phyloP scores from a whole-genome alignment of 1,284 basidiomycete genomes.

The Dichomitus squalens region DNA sequence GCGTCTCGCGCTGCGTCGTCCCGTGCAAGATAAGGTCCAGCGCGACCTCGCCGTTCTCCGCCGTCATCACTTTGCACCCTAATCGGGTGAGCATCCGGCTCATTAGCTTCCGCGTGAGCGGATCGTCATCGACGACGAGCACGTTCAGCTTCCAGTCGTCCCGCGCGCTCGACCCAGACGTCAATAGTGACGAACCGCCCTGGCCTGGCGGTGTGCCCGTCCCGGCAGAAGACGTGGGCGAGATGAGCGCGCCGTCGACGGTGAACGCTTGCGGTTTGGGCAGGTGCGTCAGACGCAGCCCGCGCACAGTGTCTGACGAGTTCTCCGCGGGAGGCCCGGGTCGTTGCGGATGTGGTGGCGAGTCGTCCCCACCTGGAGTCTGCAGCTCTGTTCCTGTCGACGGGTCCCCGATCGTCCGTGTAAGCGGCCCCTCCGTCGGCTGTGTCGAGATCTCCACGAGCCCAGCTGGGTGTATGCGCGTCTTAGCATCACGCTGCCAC shows the following conservation, averaged over 20 bases:
- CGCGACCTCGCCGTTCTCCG: conserved; percentile 88
- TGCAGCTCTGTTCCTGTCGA: conserved; percentile 44
- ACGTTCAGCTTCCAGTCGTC: conserved; percentile 55
- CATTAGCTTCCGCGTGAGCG: conserved; percentile 83
- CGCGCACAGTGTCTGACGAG: conserved; percentile 22
- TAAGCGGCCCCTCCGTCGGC: conserved; percentile 44
- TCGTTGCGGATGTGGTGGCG: conserved; percentile 13
- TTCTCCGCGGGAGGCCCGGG: conserved; percentile 7
- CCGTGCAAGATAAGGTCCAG: conserved; percentile 69
- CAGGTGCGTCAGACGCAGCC: conserved; percentile 23
- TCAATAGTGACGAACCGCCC: conserved; percentile 8
- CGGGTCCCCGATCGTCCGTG: conserved; percentile 48
- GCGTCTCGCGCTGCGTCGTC: conserved; percentile 27
- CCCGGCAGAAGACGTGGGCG: conserved; percentile 19
- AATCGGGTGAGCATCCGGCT: conserved; percentile 76
- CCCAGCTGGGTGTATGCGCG: conserved; percentile 44
- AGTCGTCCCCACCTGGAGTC: conserved; percentile 19
- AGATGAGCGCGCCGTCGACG: conserved; percentile 24
- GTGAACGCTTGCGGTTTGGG: conserved; percentile 27
- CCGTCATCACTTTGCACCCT: conserved; percentile 76
- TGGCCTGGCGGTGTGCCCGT: conserved; percentile 14
- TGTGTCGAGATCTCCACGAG: conserved; percentile 60
- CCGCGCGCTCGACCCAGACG: conserved; percentile 14
- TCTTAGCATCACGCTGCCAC: neutral
- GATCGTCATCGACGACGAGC: conserved; percentile 80